These are phyloP conservation scores for Candida oleophila DNA, from an alignment of 805 yeast species.

Conservation along the genomic window DNA sequence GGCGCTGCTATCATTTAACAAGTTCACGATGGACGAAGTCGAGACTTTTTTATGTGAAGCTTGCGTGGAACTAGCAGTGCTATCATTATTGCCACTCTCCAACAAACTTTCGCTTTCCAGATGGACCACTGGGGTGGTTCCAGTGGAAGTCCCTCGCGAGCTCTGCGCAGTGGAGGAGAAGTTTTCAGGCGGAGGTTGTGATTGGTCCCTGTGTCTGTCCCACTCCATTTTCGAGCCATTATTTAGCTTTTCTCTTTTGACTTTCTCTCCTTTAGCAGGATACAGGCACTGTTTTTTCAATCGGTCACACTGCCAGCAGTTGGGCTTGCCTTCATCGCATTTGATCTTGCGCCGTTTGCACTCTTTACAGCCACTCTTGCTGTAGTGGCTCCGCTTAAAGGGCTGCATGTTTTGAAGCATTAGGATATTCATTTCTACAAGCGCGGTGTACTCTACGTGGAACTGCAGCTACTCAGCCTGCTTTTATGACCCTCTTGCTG, in stretches of 20 bases:
- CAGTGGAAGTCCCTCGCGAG: not conserved
- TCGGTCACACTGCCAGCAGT: conserved; percentile 36
- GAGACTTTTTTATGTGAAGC: not conserved
- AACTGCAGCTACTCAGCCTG: too few relatives aligned
- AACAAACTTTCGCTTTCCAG: not conserved
- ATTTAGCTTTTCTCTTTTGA: conserved; percentile 10
- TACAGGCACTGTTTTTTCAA: conserved; percentile 35
- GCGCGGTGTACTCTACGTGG: too few relatives aligned
- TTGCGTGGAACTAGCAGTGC: not conserved
- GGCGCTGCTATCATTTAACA: not conserved
- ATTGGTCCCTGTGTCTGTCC: conserved; percentile 18
- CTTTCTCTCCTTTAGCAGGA: conserved; percentile 36
- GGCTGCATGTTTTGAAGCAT: conserved; percentile 4
- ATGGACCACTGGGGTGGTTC: not conserved
- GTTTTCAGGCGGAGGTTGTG: not conserved
- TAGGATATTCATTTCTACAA: not conserved
- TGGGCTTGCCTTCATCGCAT: conserved; percentile 39
- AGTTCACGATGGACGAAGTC: not conserved
- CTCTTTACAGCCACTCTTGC: conserved; percentile 40
- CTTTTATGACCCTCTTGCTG: too few relatives aligned
- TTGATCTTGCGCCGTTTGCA: conserved; percentile 44
- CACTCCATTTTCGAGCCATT: not conserved
- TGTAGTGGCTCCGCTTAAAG: conserved; percentile 20
- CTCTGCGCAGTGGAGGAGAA: not conserved
- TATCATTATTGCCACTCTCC: not conserved